These are phyloP conservation scores for Kwoniella bestiolae DNA, from an alignment of 768 basidiomycete genomes.

Conservation along the genomic window DNA sequence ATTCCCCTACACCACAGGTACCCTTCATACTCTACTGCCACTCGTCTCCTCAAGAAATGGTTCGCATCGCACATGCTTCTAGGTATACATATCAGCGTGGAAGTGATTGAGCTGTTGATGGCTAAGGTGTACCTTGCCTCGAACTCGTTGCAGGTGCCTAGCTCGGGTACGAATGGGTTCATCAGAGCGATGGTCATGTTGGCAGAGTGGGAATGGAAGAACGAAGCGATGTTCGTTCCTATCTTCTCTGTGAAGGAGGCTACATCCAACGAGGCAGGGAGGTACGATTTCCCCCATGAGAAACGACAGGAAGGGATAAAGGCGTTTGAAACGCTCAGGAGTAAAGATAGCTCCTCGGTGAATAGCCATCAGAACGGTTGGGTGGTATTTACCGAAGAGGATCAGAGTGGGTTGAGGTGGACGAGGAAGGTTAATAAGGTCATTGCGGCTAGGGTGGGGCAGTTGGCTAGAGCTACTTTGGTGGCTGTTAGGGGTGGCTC, in stretches of 20 bases:
- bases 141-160: conserved; percentile 64
- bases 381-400: conserved; percentile 77
- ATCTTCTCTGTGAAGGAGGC: conserved; percentile 62
- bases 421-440: conserved; percentile 71
- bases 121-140: conserved; percentile 73
- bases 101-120: conserved; percentile 83
- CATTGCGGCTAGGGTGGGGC: conserved; percentile 72
- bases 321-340: conserved; percentile 53
- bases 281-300: conserved; percentile 54
- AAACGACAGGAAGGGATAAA: conserved; percentile 50
- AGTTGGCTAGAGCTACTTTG: conserved; percentile 77
- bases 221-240: conserved; percentile 71
- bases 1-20: conserved; percentile 77
- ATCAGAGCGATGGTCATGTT: conserved; percentile 72
- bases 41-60: conserved; percentile 91
- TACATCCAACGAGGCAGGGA: conserved; percentile 11
- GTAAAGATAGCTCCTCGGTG: conserved; percentile 41
- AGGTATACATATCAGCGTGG: conserved; percentile 68
- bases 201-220: conserved; percentile 72
- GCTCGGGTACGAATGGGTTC: conserved; percentile 69
- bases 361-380: conserved; percentile 64
- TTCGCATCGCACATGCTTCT: conserved; percentile 80
- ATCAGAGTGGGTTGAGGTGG: conserved; percentile 77
- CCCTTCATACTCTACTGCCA: conserved; percentile 78
- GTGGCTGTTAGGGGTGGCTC: conserved; percentile 63